Evolutionary conservation across 2,329 filamentous ascomycete genomes (phyloP), one percentile per base, ranked within the genome.

Genomic region (Alternaria sp.): DNA sequence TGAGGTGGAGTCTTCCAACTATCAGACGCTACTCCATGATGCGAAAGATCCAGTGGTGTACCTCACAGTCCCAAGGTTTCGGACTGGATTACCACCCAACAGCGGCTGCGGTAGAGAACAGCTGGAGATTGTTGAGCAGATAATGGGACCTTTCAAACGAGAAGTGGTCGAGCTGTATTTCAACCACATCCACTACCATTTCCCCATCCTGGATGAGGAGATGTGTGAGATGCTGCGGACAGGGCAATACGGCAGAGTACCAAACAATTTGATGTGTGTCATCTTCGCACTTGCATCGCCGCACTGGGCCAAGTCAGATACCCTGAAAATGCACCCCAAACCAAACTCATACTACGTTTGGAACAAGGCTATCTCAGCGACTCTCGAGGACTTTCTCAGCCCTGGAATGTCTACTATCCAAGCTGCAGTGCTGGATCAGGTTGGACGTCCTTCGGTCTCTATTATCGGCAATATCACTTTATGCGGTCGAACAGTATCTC

Each of bases 401-500:
- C 80, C 82, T 1, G 78, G 78, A 6, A 72, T 83, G 61, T 71
- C 76, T 1, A 83, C 81, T 1, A 72, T 83, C 8, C 73, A 80
- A 49, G 73, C 80, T 3, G 76, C 81, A 0, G 67, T 82, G 1
- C 70, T 83, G 0, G 82, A 83, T 54, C 75, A 82, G 50, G 74
- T 81, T 30, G 81, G 81, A 0, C 75, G 82, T 2, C 81, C 81
- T 2, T 79, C 81, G 0, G 71, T 80, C 2, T 79, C 76, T 0
- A 80, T 83, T 4, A 77, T 81, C 11, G 79, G 80, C 3, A 88
- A 88, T 69, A 83, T 86, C 8, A 83, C 86, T 28, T 84, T 85
- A 14, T 85, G 84, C 61, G 85, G 85, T 0, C 83, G 85, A 5
- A 85, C 84, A 20, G 81, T 87, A 11, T 85, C 84, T 5, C 78